These are phyloP conservation scores for Dalbergia cultrata DNA, from an alignment of 306 rosid species.

Conservation along the genomic window DNA sequence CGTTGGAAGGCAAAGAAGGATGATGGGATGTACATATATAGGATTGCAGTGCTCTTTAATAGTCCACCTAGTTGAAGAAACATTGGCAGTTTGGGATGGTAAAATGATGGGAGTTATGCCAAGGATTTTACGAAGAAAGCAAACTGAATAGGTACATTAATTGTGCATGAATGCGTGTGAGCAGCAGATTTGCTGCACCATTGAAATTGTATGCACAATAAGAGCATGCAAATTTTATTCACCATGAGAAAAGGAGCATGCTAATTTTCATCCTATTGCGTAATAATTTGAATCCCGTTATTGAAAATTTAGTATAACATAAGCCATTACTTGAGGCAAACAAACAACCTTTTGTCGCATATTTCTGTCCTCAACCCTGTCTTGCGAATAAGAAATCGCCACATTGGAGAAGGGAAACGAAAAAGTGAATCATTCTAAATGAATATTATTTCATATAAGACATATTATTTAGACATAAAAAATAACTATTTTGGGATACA, in stretches of 20 bases:
- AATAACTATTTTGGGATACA: too few relatives aligned
- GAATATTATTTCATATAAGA: not conserved
- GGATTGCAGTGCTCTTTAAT: not conserved
- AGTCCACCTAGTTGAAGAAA: constrained; percentile 19
- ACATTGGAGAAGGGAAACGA: not conserved
- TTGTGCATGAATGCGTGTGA: constrained; percentile 55
- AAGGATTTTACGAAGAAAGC: constrained; percentile 37
- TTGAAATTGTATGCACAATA: constrained; percentile 48
- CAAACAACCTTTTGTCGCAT: too few relatives aligned
- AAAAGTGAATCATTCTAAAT: not conserved
- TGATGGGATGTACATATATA: constrained; percentile 37
- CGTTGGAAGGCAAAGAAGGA: constrained; percentile 31
- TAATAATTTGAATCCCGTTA: too few relatives aligned
- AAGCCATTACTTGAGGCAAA: not conserved
- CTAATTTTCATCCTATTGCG: too few relatives aligned
- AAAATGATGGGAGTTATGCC: constrained; percentile 18
- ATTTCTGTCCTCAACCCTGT: too few relatives aligned
- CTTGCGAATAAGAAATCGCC: too few relatives aligned
- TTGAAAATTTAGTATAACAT: not conserved
- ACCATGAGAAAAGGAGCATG: too few relatives aligned
- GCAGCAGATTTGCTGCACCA: constrained; percentile 52
- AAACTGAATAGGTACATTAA: constrained; percentile 45
- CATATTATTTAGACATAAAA: too few relatives aligned
- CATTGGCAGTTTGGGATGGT: not conserved
- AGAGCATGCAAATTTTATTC: not conserved